phyloP scores from a whole-genome alignment of 2,329 filamentous ascomycete species.

The Esteya vermicola region DNA sequence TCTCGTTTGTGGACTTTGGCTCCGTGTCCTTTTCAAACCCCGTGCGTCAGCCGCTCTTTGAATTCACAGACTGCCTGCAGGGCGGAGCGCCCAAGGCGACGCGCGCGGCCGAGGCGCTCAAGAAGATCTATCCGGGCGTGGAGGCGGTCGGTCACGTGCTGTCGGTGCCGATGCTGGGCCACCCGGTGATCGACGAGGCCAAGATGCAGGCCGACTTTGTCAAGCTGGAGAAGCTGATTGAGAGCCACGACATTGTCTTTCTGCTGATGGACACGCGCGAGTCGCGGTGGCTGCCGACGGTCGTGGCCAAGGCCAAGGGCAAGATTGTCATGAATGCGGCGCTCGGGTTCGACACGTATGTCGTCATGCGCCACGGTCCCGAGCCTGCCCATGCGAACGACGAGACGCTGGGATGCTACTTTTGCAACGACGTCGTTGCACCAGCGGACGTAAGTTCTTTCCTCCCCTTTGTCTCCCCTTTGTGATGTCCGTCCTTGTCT shows the following conservation, averaged over 20 bases:
- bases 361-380: constrained; percentile 90
- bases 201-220: constrained; percentile 63
- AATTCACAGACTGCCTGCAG: constrained; percentile 74
- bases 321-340: constrained; percentile 98
- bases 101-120: constrained; percentile 65
- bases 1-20: constrained; percentile 92
- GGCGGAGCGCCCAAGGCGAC: constrained; percentile 76
- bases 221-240: constrained; percentile 57
- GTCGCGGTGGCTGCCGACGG: constrained; percentile 85
- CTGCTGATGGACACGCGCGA: constrained; percentile 95
- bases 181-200: constrained; percentile 62
- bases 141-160: constrained; percentile 67
- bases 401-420: constrained; percentile 80
- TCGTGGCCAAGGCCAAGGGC: constrained; percentile 84
- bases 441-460: constrained; percentile 67
- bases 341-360: constrained; percentile 89
- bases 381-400: constrained; percentile 40
- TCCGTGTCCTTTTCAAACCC: constrained; percentile 92
- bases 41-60: constrained; percentile 84
- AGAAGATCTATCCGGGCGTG: constrained; percentile 81
- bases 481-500: not conserved
- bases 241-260: constrained; percentile 83
- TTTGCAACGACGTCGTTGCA: constrained; percentile 95
- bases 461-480: not conserved
- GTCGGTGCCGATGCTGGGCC: constrained; percentile 89